phyloP scores from a whole-genome alignment of 345 rosid genomes.

The Conringia planisiliqua region DNA sequence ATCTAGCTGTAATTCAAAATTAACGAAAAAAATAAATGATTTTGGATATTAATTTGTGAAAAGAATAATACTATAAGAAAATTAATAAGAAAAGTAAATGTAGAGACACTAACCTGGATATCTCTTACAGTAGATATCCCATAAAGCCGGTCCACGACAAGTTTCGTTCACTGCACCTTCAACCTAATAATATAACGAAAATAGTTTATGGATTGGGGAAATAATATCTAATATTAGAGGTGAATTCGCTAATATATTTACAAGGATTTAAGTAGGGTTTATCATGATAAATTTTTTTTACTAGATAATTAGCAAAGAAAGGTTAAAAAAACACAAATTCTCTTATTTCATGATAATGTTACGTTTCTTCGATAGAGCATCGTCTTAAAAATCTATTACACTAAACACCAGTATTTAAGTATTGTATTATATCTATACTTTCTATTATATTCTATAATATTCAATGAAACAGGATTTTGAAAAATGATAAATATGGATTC shows the following conservation, averaged over 20 bases:
- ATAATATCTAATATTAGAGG: too few relatives aligned
- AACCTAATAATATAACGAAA: constrained; percentile 8
- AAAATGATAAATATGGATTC: not conserved
- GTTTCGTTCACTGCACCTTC: constrained; percentile 29
- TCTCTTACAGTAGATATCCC: constrained; percentile 35
- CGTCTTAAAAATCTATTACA: not conserved
- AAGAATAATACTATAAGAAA: not conserved
- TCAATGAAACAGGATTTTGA: not conserved
- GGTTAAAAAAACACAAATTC: not conserved
- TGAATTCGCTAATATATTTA: too few relatives aligned
- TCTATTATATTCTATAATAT: too few relatives aligned
- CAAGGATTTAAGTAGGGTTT: too few relatives aligned
- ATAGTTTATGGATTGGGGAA: not conserved
- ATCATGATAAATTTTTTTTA: too few relatives aligned
- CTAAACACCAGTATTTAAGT: not conserved
- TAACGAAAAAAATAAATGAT: not conserved
- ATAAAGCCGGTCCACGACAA: constrained; percentile 33
- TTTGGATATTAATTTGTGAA: not conserved
- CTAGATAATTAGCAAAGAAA: too few relatives aligned
- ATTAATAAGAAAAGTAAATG: not conserved
- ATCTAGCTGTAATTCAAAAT: not conserved
- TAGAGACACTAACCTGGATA: constrained; percentile 1
- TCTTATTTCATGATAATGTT: not conserved
- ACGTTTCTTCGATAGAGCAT: not conserved
- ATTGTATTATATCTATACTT: too few relatives aligned